Conservation (phyloP, 345 rosid genomes). For the Syzygium jambos region DNA sequence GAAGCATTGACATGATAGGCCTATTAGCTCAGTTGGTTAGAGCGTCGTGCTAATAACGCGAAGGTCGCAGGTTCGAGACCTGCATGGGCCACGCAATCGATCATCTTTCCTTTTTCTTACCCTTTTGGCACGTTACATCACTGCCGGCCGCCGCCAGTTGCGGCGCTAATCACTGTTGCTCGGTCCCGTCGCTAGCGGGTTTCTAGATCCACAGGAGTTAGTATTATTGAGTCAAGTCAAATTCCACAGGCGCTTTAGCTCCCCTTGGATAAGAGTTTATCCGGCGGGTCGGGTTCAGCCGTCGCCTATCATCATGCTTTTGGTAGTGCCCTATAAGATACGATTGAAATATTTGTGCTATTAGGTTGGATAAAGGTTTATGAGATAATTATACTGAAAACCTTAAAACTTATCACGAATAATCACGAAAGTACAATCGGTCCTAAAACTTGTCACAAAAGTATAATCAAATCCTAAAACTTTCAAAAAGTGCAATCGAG, state of each 20-base stretch:
- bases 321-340: neutral
- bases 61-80: conserved; percentile 63
- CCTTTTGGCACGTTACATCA: neutral
- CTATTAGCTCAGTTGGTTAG: conserved; percentile 61
- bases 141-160: neutral
- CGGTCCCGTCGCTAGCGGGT: neutral
- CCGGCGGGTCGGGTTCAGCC: neutral
- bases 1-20: neutral
- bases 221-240: neutral
- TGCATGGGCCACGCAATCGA: conserved; percentile 26
- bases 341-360: neutral
- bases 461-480: no score
- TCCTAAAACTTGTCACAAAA: no score
- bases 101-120: no score
- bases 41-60: conserved; percentile 97
- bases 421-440: no score
- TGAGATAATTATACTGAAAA: neutral
- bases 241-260: neutral
- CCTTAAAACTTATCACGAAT: no score
- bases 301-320: neutral
- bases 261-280: neutral
- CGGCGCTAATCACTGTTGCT: neutral
- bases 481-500: no score
- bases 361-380: neutral
- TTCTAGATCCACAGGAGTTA: neutral